Percentiles rank a stretch among this genome's conserved stretches.
Evolutionary conservation across 1,284 basidiomycete species (phyloP).

Genomic region (Boletus holoroseus): DNA sequence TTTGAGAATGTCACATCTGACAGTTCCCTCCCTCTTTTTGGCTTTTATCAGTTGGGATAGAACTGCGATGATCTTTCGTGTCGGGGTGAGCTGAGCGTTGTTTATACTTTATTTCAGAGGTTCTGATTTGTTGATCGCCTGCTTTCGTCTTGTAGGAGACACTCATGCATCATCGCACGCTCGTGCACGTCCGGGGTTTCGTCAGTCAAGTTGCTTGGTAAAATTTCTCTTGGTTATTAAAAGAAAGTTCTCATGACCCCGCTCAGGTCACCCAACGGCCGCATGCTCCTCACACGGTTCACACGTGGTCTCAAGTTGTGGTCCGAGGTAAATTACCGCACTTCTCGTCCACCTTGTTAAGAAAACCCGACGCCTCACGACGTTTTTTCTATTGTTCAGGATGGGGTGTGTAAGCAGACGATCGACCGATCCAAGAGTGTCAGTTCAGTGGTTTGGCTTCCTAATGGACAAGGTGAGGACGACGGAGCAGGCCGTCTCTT

Average conservation of each 20-base stretch:
- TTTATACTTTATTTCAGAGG: background rate
- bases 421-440: slow-evolving; percentile 58
- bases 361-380: slow-evolving; percentile 1
- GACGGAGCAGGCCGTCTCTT: background rate
- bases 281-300: slow-evolving; percentile 60
- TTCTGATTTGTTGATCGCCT: background rate
- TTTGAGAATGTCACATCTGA: slow-evolving; percentile 7
- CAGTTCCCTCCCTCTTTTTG: background rate
- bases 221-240: background rate
- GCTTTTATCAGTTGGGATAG: slow-evolving; percentile 59
- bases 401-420: slow-evolving; percentile 65
- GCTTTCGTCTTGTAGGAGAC: slow-evolving; percentile 39
- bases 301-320: slow-evolving; percentile 67
- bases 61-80: slow-evolving; percentile 66
- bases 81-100: slow-evolving; percentile 44
- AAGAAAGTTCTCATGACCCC: background rate
- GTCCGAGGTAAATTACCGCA: slow-evolving; percentile 50
- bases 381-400: slow-evolving; percentile 37
- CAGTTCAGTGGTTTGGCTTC: slow-evolving; percentile 67
- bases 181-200: slow-evolving; percentile 71
- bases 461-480: slow-evolving; percentile 52
- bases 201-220: slow-evolving; percentile 76
- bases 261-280: slow-evolving; percentile 58
- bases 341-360: background rate
- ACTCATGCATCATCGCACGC: slow-evolving; percentile 54